Evolutionary conservation across 306 rosid species (phyloP).

Genomic region (Delonix regia): DNA sequence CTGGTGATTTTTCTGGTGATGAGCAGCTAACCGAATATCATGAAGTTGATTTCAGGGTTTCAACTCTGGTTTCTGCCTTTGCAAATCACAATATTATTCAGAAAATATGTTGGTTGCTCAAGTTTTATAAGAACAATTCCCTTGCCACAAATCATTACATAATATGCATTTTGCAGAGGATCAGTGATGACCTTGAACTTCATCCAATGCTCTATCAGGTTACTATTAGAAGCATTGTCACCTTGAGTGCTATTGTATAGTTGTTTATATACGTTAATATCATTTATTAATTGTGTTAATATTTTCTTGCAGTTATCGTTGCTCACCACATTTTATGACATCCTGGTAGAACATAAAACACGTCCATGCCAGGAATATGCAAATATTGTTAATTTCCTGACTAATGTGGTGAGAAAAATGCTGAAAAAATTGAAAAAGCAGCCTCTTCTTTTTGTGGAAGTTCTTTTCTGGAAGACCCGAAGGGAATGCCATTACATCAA

Average conservation of each 20-base stretch:
- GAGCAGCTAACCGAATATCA: constrained; percentile 60
- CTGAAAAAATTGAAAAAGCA: constrained; percentile 82
- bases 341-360: constrained; percentile 77
- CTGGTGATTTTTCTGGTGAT: constrained; percentile 68
- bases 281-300: constrained; percentile 25
- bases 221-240: constrained; percentile 32
- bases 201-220: constrained; percentile 98
- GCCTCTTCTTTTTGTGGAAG: constrained; percentile 89
- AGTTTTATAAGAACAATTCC: constrained; percentile 90
- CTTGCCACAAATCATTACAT: constrained; percentile 76
- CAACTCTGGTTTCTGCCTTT: constrained; percentile 74
- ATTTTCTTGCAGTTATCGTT: constrained; percentile 77
- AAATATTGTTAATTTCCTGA: constrained; percentile 69
- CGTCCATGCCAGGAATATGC: constrained; percentile 66
- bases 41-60: constrained; percentile 90
- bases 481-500: constrained; percentile 87
- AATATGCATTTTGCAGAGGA: constrained; percentile 69
- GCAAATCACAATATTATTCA: constrained; percentile 77
- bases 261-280: constrained; percentile 31
- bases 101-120: constrained; percentile 91
- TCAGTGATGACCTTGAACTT: constrained; percentile 80
- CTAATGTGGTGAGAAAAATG: constrained; percentile 77
- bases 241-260: constrained; percentile 25
- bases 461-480: constrained; percentile 92
- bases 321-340: constrained; percentile 69